These are phyloP conservation scores for Calonectria pseudoturangicola DNA, from an alignment of 2,329 filamentous ascomycete genomes.

Conservation along the genomic window DNA sequence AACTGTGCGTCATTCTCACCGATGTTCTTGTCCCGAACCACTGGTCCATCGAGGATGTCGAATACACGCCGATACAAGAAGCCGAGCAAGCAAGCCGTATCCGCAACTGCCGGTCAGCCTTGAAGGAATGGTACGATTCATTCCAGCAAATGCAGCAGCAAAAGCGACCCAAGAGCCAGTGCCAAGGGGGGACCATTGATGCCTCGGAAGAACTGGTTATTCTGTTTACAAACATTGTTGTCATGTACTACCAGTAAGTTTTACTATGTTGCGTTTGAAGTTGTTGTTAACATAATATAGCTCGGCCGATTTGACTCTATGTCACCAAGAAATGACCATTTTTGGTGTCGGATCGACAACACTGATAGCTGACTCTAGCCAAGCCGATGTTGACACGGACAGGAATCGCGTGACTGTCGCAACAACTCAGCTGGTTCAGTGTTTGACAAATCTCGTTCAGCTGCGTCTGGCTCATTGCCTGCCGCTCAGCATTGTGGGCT, in stretches of 20 bases:
- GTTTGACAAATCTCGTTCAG: constrained; percentile 18
- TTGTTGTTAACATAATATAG: background rate
- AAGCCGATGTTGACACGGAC: background rate
- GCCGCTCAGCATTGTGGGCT: constrained; percentile 22
- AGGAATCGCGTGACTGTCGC: constrained; percentile 8
- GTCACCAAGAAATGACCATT: constrained; percentile 36
- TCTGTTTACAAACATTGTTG: constrained; percentile 27
- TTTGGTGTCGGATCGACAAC: constrained; percentile 15
- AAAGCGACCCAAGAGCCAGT: background rate
- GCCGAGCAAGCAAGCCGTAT: constrained; percentile 32
- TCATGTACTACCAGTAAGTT: constrained; percentile 38
- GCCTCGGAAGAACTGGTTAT: constrained; percentile 25
- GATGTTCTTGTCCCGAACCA: constrained; percentile 25
- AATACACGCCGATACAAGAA: constrained; percentile 21
- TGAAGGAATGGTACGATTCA: constrained; percentile 26
- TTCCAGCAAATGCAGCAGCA: background rate
- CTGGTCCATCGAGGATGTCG: constrained; percentile 11
- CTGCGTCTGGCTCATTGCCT: background rate
- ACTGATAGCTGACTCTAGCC: background rate
- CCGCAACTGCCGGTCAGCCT: constrained; percentile 16
- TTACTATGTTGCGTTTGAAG: too few relatives aligned
- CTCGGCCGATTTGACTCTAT: constrained; percentile 24
- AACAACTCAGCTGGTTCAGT: constrained; percentile 24
- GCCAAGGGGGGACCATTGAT: background rate
- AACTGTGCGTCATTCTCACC: constrained; percentile 33